phyloP scores from a whole-genome alignment of 768 basidiomycete species.

The Boletus edulis region DNA sequence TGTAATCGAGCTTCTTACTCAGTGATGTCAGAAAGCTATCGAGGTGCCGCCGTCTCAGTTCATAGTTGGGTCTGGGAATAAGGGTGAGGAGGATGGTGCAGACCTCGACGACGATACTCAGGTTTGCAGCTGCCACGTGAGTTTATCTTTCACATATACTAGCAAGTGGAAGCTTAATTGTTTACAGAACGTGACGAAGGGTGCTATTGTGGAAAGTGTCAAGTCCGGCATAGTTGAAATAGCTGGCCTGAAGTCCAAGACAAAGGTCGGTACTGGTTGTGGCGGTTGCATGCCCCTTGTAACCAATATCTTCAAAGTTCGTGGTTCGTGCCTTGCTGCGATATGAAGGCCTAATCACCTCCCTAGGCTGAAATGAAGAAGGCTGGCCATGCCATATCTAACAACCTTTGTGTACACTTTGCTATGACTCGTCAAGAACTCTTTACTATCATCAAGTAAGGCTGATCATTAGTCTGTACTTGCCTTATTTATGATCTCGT shows the following conservation, averaged over 20 bases:
- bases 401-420: conserved; percentile 66
- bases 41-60: conserved; percentile 65
- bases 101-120: conserved; percentile 73
- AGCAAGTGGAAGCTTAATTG: neutral
- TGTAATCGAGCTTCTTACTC: neutral
- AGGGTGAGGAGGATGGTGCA: conserved; percentile 54
- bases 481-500: neutral
- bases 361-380: conserved; percentile 64
- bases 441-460: conserved; percentile 55
- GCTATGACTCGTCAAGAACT: conserved; percentile 62
- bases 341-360: neutral
- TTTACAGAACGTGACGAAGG: conserved; percentile 60
- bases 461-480: neutral
- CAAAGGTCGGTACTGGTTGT: conserved; percentile 71
- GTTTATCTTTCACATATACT: conserved; percentile 6
- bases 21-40: conserved; percentile 50
- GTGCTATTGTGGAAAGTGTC: conserved; percentile 49
- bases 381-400: conserved; percentile 55
- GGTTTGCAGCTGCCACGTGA: conserved; percentile 66
- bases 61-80: conserved; percentile 53
- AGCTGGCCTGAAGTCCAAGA: conserved; percentile 57
- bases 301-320: conserved; percentile 40
- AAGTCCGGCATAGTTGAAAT: conserved; percentile 48
- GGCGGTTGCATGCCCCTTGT: conserved; percentile 68
- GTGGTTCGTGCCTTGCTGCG: neutral